Evolutionary conservation across 805 yeast species (phyloP).

Genomic region (Kazachstania taianensis): DNA sequence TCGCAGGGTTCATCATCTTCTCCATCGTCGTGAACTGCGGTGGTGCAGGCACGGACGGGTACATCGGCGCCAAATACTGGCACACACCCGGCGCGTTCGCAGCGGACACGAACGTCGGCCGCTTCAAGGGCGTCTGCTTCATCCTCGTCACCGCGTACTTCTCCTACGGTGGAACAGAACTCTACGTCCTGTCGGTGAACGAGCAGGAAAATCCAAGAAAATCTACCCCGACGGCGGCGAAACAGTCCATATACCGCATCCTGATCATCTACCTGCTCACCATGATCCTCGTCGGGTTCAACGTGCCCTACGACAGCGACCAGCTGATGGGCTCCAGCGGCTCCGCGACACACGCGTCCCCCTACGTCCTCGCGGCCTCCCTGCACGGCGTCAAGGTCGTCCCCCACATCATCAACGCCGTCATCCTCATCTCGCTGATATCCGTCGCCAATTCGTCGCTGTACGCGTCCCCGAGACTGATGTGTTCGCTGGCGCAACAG

Average conservation of each 20-base stretch:
- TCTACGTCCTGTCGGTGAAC: constrained; percentile 56
- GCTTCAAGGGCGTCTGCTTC: constrained; percentile 57
- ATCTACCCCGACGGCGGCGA: constrained; percentile 53
- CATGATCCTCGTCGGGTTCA: constrained; percentile 44
- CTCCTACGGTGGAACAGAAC: constrained; percentile 60
- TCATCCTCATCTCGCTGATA: constrained; percentile 58
- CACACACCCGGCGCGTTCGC: constrained; percentile 43
- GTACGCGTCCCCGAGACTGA: constrained; percentile 60
- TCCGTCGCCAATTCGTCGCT: constrained; percentile 73
- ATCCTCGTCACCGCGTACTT: constrained; percentile 55
- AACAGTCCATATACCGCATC: constrained; percentile 58
- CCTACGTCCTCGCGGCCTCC: constrained; percentile 64
- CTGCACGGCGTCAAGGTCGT: constrained; percentile 52
- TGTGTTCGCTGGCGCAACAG: constrained; percentile 60
- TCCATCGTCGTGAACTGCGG: constrained; percentile 49
- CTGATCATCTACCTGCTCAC: constrained; percentile 47
- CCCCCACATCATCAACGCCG: constrained; percentile 67
- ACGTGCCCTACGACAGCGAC: constrained; percentile 47
- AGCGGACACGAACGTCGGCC: constrained; percentile 22
- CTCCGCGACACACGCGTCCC: constrained; percentile 53
- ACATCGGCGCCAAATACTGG: constrained; percentile 54
- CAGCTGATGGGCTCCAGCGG: constrained; percentile 40
- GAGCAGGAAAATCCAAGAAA: constrained; percentile 53
- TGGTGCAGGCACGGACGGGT: constrained; percentile 45
- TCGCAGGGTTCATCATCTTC: constrained; percentile 48